Conservation (phyloP, 352 stramenopile genomes). For the Phytophthora hybrid region DNA sequence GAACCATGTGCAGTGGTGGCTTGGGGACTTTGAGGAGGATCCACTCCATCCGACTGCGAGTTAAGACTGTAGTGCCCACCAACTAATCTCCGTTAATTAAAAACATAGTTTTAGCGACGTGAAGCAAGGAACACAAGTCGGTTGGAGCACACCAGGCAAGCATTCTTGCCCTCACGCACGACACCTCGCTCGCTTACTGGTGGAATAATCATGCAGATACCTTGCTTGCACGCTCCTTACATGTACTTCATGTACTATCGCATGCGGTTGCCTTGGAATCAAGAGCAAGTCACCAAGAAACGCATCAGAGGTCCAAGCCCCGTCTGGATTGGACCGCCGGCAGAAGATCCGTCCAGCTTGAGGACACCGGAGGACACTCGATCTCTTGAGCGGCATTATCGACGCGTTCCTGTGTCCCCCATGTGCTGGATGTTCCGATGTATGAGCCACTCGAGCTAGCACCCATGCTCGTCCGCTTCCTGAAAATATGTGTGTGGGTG, state of each 20-base stretch:
- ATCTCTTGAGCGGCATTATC: not conserved
- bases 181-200: too few species aligned
- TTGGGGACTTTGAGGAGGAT: constrained; percentile 70
- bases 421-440: too few species aligned
- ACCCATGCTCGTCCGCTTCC: too few species aligned
- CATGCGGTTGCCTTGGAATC: constrained; percentile 20
- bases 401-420: too few species aligned
- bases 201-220: too few species aligned
- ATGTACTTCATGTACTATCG: constrained; percentile 6
- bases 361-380: constrained; percentile 18
- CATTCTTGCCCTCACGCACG: too few species aligned
- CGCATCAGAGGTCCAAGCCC: constrained; percentile 11
- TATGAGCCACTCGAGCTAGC: too few species aligned
- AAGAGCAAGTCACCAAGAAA: constrained; percentile 26
- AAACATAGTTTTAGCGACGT: constrained; percentile 17
- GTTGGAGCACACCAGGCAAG: too few species aligned
- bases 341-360: constrained; percentile 14
- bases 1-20: constrained; percentile 72
- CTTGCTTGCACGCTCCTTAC: not conserved
- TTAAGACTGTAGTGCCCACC: constrained; percentile 12
- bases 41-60: constrained; percentile 34
- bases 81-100: not conserved
- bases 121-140: too few species aligned
- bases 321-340: constrained; percentile 12
- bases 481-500: too few species aligned